phyloP scores from a whole-genome alignment of 768 basidiomycete species.

The Collybia mongolica region DNA sequence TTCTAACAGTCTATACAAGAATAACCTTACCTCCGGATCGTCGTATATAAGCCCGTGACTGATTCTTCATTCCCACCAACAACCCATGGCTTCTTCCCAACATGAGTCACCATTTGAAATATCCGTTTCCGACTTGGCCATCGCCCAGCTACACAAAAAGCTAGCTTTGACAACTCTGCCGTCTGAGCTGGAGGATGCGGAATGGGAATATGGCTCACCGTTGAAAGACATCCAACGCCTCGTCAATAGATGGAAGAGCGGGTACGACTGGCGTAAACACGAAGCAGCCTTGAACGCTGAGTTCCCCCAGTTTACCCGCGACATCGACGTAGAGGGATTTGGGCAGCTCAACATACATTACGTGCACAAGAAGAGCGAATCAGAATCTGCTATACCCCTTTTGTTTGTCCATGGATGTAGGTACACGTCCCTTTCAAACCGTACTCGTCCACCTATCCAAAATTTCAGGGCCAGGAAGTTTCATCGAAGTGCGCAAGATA shows the following conservation, averaged over 20 bases:
- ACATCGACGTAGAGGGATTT: constrained; percentile 46
- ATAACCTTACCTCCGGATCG: no score
- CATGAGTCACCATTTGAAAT: constrained; percentile 40
- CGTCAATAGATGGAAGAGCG: constrained; percentile 46
- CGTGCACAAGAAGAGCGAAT: constrained; percentile 49
- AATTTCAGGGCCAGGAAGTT: constrained; percentile 59
- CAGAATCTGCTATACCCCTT: constrained; percentile 50
- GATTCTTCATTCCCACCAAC: no score
- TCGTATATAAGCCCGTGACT: no score
- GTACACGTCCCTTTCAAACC: background rate
- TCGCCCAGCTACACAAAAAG: constrained; percentile 41
- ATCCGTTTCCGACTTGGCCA: constrained; percentile 37
- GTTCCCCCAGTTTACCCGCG: constrained; percentile 54
- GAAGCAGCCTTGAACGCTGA: constrained; percentile 50
- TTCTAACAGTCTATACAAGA: no score
- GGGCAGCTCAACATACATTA: constrained; percentile 51
- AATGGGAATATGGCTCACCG: constrained; percentile 54
- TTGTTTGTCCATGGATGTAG: constrained; percentile 57
- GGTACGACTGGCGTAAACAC: constrained; percentile 55
- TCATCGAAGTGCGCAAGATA: constrained; percentile 56
- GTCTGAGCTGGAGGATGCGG: constrained; percentile 53
- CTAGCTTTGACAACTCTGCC: constrained; percentile 51
- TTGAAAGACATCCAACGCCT: constrained; percentile 49
- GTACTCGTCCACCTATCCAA: background rate
- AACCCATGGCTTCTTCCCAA: no score